A percentile compares a stretch with the other conserved stretches of the same genome.
These are phyloP conservation scores for Colletotrichum acutatum DNA, from an alignment of 2,329 filamentous ascomycete genomes.

Conservation along the genomic window DNA sequence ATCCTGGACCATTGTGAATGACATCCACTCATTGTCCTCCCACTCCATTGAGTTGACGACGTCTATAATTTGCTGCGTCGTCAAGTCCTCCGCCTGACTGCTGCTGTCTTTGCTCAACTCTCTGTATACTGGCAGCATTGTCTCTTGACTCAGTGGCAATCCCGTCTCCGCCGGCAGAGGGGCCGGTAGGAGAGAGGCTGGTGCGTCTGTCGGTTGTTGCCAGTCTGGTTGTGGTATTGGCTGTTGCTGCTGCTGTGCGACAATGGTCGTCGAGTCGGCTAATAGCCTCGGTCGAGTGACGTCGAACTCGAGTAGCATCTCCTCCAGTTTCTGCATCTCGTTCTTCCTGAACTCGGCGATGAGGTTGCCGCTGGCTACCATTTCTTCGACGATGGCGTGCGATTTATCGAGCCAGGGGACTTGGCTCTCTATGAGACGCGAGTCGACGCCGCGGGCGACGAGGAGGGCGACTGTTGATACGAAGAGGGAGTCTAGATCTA, in stretches of 20 bases:
- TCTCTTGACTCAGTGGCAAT: neutral
- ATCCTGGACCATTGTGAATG: slow-evolving; percentile 22
- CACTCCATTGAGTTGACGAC: slow-evolving; percentile 29
- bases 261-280: neutral
- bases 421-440: slow-evolving; percentile 47
- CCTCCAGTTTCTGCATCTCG: slow-evolving; percentile 58
- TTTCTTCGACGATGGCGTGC: slow-evolving; percentile 56
- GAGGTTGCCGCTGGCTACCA: slow-evolving; percentile 56
- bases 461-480: slow-evolving; percentile 55
- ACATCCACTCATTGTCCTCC: slow-evolving; percentile 32
- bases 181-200: neutral
- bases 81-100: slow-evolving; percentile 26
- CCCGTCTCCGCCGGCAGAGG: neutral
- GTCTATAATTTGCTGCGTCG: slow-evolving; percentile 29
- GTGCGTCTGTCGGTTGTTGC: neutral
- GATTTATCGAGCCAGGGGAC: slow-evolving; percentile 53
- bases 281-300: neutral
- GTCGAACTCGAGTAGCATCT: slow-evolving; percentile 43
- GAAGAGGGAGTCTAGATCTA: slow-evolving; percentile 56
- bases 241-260: neutral
- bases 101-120: slow-evolving; percentile 16
- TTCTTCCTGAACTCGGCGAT: slow-evolving; percentile 56
- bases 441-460: slow-evolving; percentile 49
- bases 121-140: neutral
- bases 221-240: neutral